phyloP scores from a whole-genome alignment of 805 yeast species.

The Candida argentea region DNA sequence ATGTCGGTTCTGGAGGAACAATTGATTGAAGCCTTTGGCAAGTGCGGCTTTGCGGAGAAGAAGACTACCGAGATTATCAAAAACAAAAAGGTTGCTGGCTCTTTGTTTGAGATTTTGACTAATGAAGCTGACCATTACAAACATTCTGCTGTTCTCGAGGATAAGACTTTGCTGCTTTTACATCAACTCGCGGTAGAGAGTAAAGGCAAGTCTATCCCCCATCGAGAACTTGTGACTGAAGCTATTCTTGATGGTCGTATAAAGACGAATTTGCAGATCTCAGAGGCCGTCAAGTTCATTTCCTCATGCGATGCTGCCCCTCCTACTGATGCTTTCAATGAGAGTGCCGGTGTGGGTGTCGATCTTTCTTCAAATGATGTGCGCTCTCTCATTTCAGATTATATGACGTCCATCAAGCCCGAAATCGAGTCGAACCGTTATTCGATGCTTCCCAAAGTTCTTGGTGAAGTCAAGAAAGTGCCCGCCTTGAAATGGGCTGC shows the following conservation, averaged over 20 bases:
- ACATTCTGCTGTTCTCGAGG: slow-evolving; percentile 37
- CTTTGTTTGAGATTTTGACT: slow-evolving; percentile 50
- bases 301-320: slow-evolving; percentile 39
- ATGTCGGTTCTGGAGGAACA: slow-evolving; percentile 18
- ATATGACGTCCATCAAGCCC: slow-evolving; percentile 47
- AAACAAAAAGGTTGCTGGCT: slow-evolving; percentile 72
- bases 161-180: slow-evolving; percentile 50
- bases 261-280: slow-evolving; percentile 61
- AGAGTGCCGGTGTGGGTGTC: slow-evolving; percentile 71
- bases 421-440: slow-evolving; percentile 68
- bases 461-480: slow-evolving; percentile 67
- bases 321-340: slow-evolving; percentile 41
- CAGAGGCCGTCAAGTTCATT: slow-evolving; percentile 71
- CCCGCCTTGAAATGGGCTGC: slow-evolving; percentile 86
- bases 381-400: slow-evolving; percentile 43
- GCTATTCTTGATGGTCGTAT: slow-evolving; percentile 59
- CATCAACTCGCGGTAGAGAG: slow-evolving; percentile 70
- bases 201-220: slow-evolving; percentile 45
- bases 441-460: slow-evolving; percentile 61
- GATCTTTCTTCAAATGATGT: slow-evolving; percentile 61
- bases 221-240: slow-evolving; percentile 42
- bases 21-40: slow-evolving; percentile 24
- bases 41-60: slow-evolving; percentile 59
- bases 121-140: slow-evolving; percentile 23
- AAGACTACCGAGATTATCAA: slow-evolving; percentile 74